A percentile compares a stretch with the other conserved stretches of the same genome.
Evolutionary conservation across 805 yeast genomes (phyloP).

Genomic region (Candida saitoana): DNA sequence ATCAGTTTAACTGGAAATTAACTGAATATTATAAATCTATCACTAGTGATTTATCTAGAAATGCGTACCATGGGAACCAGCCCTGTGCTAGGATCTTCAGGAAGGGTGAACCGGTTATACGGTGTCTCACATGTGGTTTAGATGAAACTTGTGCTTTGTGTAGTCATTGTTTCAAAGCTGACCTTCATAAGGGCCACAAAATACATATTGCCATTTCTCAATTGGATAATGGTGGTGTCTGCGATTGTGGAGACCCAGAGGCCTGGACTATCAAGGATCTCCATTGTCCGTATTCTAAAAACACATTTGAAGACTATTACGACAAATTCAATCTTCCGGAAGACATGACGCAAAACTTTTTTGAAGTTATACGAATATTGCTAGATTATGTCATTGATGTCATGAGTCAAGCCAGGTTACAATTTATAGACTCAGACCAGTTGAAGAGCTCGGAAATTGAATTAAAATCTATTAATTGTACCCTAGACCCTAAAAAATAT

Average conservation of each 20-base stretch:
- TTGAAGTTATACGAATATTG: constrained; percentile 40
- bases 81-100: constrained; percentile 72
- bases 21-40: constrained; percentile 22
- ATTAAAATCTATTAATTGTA: constrained; percentile 25
- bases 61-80: constrained; percentile 53
- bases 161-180: constrained; percentile 65
- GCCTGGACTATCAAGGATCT: constrained; percentile 61
- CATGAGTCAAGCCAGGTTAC: constrained; percentile 45
- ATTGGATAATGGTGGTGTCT: constrained; percentile 72
- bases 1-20: constrained; percentile 31
- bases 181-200: constrained; percentile 68
- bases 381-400: constrained; percentile 64
- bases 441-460: constrained; percentile 20
- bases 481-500: constrained; percentile 42
- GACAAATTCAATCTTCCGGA: constrained; percentile 25
- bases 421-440: constrained; percentile 28
- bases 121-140: constrained; percentile 70
- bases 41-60: constrained; percentile 2
- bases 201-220: constrained; percentile 61
- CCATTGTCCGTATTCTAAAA: constrained; percentile 40
- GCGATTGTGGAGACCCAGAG: constrained; percentile 88
- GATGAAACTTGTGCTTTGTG: constrained; percentile 88
- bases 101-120: constrained; percentile 77
- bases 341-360: constrained; percentile 36
- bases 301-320: constrained; percentile 8